Conservation (phyloP, 2,329 filamentous ascomycete genomes). For the Berkeleyomyces rouxiae region DNA sequence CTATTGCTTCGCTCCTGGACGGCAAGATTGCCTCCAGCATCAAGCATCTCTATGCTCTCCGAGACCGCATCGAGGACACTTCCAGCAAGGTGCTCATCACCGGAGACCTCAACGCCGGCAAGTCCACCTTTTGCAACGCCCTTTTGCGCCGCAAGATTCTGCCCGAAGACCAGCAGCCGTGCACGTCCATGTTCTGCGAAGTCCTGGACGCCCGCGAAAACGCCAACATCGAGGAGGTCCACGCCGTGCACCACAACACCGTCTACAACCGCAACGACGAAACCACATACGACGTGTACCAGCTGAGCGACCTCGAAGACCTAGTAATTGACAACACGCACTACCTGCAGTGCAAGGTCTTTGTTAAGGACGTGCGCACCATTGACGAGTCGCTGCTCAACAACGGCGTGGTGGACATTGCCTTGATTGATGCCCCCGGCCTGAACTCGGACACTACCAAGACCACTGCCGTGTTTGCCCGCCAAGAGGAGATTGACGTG, state of each 20-base stretch:
- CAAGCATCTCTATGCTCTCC: conserved; percentile 69
- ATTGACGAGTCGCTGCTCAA: conserved; percentile 91
- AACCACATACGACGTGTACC: conserved; percentile 79
- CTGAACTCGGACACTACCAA: conserved; percentile 93
- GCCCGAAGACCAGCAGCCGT: conserved; percentile 93
- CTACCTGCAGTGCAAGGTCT: conserved; percentile 93
- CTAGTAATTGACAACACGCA: conserved; percentile 78
- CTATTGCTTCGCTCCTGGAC: conserved; percentile 77
- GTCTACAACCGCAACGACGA: conserved; percentile 81
- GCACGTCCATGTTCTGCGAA: conserved; percentile 96
- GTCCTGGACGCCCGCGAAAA: conserved; percentile 88
- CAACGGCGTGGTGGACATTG: conserved; percentile 95
- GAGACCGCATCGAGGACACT: conserved; percentile 91
- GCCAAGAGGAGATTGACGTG: conserved; percentile 96
- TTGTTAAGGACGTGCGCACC: conserved; percentile 73
- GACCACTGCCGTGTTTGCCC: conserved; percentile 90
- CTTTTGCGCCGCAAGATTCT: conserved; percentile 78
- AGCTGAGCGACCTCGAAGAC: conserved; percentile 61
- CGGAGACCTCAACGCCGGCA: conserved; percentile 90
- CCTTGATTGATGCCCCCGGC: conserved; percentile 88
- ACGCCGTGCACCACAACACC: conserved; percentile 71
- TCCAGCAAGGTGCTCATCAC: conserved; percentile 94
- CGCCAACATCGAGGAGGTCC: conserved; percentile 79
- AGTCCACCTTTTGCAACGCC: conserved; percentile 99
- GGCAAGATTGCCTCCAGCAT: conserved; percentile 90